These are phyloP conservation scores for Metarhizium album DNA, from an alignment of 2,329 filamentous ascomycete genomes.

Conservation along the genomic window DNA sequence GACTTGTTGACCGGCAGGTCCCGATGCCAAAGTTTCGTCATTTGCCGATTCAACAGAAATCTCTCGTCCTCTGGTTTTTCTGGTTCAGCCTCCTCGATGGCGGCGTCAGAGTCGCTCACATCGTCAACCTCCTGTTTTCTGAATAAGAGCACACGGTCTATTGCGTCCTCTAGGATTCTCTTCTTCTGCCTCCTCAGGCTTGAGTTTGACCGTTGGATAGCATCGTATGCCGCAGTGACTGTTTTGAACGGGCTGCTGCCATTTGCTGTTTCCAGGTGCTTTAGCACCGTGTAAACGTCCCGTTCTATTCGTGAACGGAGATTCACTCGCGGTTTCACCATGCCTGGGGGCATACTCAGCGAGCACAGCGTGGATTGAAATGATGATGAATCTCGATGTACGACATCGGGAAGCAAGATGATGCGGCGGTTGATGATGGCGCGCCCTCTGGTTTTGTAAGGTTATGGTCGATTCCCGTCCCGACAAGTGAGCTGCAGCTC, in stretches of 20 bases:
- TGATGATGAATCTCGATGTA: not conserved
- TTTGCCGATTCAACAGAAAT: conserved; percentile 30
- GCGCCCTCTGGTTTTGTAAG: not conserved
- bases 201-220: conserved; percentile 77
- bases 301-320: conserved; percentile 40
- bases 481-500: not conserved
- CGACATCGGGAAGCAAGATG: not conserved
- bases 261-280: conserved; percentile 58
- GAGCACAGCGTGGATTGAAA: not conserved
- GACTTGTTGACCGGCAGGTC: conserved; percentile 7
- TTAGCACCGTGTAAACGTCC: conserved; percentile 70
- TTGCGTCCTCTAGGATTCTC: conserved; percentile 69
- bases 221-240: conserved; percentile 58
- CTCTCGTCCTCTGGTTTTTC: conserved; percentile 22
- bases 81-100: conserved; percentile 29
- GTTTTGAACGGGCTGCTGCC: conserved; percentile 37
- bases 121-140: conserved; percentile 54
- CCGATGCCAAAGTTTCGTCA: conserved; percentile 30
- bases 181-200: conserved; percentile 76
- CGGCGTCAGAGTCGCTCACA: conserved; percentile 40
- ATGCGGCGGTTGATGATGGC: not conserved
- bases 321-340: conserved; percentile 6
- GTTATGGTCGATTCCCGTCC: not conserved
- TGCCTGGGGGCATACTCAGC: not conserved
- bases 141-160: conserved; percentile 70